Evolutionary conservation across 1,284 basidiomycete genomes (phyloP).

Genomic region (Ganoderma multipileum): DNA sequence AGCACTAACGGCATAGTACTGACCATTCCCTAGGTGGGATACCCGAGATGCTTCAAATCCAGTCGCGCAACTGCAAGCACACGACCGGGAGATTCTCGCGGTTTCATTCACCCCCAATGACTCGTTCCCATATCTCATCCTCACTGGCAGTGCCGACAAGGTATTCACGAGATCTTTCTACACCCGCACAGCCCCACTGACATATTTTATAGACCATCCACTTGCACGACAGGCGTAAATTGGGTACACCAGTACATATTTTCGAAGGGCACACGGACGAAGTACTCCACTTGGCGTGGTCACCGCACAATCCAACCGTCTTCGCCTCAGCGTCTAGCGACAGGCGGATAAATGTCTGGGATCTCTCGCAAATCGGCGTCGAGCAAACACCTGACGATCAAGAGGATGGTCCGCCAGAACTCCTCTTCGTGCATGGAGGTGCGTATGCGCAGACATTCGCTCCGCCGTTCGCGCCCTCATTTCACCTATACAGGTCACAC

Average conservation of each 20-base stretch:
- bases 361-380: slow-evolving; percentile 90
- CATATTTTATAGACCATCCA: slow-evolving; percentile 71
- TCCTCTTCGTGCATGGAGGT: slow-evolving; percentile 94
- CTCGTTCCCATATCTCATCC: slow-evolving; percentile 72
- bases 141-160: slow-evolving; percentile 96
- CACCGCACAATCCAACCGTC: slow-evolving; percentile 89
- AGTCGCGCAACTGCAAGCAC: slow-evolving; percentile 81
- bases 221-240: slow-evolving; percentile 89
- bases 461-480: not conserved
- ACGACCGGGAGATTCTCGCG: slow-evolving; percentile 90
- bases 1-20: slow-evolving; percentile 10
- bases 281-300: slow-evolving; percentile 95
- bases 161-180: slow-evolving; percentile 45
- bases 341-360: slow-evolving; percentile 95
- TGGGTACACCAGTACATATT: slow-evolving; percentile 85
- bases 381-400: slow-evolving; percentile 98
- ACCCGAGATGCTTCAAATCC: slow-evolving; percentile 79
- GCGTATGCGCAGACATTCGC: slow-evolving; percentile 31
- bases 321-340: slow-evolving; percentile 95
- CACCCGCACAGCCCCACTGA: not conserved
- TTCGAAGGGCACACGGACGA: slow-evolving; percentile 97
- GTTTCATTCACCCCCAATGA: slow-evolving; percentile 90
- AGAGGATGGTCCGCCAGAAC: slow-evolving; percentile 95
- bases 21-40: slow-evolving; percentile 80
- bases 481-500: slow-evolving; percentile 67